phyloP scores from a whole-genome alignment of 2,329 filamentous ascomycete genomes.

The Claviceps quebecensis region DNA sequence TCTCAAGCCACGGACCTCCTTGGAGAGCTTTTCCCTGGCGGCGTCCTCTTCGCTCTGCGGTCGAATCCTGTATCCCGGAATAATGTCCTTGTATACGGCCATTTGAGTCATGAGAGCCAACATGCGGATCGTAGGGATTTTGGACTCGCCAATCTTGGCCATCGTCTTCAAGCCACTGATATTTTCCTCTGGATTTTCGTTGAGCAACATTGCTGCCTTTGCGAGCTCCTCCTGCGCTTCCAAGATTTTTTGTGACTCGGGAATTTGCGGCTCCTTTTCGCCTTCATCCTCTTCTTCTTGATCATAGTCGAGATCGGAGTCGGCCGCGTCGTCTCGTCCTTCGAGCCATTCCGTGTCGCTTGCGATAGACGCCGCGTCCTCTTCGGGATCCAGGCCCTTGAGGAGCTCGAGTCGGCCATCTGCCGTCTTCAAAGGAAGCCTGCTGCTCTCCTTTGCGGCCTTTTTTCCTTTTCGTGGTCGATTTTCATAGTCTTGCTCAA shows the following conservation, averaged over 20 bases:
- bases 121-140: conserved; percentile 65
- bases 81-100: conserved; percentile 87
- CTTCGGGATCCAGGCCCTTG: conserved; percentile 40
- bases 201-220: conserved; percentile 64
- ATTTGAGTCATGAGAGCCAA: conserved; percentile 76
- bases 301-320: conserved; percentile 33
- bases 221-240: conserved; percentile 88
- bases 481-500: conserved; percentile 83
- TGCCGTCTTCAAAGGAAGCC: conserved; percentile 74
- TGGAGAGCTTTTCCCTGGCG: conserved; percentile 68
- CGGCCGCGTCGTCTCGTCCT: conserved; percentile 38
- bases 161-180: conserved; percentile 64
- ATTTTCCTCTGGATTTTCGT: conserved; percentile 89
- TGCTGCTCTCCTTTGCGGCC: conserved; percentile 53
- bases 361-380: conserved; percentile 44
- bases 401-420: conserved; percentile 58
- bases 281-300: not conserved
- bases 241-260: conserved; percentile 65
- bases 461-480: conserved; percentile 68
- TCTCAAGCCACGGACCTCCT: conserved; percentile 73
- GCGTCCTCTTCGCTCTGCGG: conserved; percentile 64
- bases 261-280: conserved; percentile 43
- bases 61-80: conserved; percentile 90
- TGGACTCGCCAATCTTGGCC: conserved; percentile 56
- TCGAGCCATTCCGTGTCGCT: conserved; percentile 52